Percentiles rank a stretch among this genome's conserved stretches.
These are phyloP conservation scores for Decorospora gaudefroyi DNA, from an alignment of 2,329 filamentous ascomycete genomes.

Conservation along the genomic window DNA sequence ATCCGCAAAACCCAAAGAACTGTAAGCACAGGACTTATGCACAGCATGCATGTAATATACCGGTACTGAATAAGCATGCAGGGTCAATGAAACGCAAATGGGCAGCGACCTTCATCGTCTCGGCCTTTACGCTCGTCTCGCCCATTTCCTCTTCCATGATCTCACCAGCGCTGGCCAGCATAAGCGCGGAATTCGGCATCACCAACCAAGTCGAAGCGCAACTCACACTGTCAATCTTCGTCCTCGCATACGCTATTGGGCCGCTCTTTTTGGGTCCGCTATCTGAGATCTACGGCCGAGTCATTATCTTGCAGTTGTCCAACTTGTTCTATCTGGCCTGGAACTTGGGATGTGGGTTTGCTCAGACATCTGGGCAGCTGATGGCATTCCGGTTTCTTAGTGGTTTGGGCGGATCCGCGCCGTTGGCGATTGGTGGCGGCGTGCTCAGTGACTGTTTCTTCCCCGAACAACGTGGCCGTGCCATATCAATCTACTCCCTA, in stretches of 20 bases:
- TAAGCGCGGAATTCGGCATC: conserved; percentile 44
- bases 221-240: conserved; percentile 48
- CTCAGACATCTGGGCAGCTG: conserved; percentile 40
- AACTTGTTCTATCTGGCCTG: conserved; percentile 49
- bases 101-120: conserved; percentile 53
- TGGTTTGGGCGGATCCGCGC: conserved; percentile 47
- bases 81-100: conserved; percentile 49
- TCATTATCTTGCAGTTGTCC: conserved; percentile 43
- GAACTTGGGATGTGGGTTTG: conserved; percentile 50
- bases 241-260: conserved; percentile 49
- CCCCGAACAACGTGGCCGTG: conserved; percentile 65
- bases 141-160: conserved; percentile 50
- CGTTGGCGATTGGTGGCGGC: conserved; percentile 47
- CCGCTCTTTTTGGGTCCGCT: conserved; percentile 47
- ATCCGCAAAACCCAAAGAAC: conserved; percentile 51
- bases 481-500: conserved; percentile 66
- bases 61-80: neutral
- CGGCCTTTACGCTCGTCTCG: conserved; percentile 49
- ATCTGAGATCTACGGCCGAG: conserved; percentile 48
- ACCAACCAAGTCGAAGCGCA: conserved; percentile 38
- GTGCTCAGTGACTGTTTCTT: conserved; percentile 60
- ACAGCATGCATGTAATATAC: neutral
- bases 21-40: conserved; percentile 4
- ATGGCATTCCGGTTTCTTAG: conserved; percentile 47
- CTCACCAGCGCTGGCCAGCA: conserved; percentile 41